These are phyloP conservation scores for Penicillium corylophilum DNA, from an alignment of 2,329 filamentous ascomycete genomes.

Conservation along the genomic window DNA sequence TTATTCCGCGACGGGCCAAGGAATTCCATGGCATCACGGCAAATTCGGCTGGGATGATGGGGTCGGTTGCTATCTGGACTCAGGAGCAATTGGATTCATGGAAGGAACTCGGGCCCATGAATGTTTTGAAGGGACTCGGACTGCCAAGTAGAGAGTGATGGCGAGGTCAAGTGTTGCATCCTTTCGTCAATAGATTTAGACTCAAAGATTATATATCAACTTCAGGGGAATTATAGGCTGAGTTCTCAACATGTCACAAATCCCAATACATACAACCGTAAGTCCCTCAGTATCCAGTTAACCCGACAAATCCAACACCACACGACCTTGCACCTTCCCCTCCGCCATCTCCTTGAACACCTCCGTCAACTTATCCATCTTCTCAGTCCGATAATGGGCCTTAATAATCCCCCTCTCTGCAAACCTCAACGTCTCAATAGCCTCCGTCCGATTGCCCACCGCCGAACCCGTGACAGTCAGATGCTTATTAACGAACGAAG, in stretches of 20 bases:
- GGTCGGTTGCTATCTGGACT: conserved; percentile 31
- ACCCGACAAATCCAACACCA: conserved; percentile 45
- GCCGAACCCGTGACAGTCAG: conserved; percentile 49
- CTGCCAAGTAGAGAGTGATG: not conserved
- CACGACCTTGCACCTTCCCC: conserved; percentile 46
- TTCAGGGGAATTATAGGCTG: not conserved
- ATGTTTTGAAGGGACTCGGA: conserved; percentile 41
- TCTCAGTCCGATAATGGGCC: conserved; percentile 43
- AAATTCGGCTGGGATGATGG: conserved; percentile 52
- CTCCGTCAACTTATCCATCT: conserved; percentile 48
- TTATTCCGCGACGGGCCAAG: conserved; percentile 45
- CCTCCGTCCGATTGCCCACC: conserved; percentile 52
- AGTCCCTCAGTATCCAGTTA: not conserved
- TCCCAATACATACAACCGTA: not conserved
- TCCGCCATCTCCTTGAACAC: conserved; percentile 48
- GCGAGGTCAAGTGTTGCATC: not conserved
- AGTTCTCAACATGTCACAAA: not conserved
- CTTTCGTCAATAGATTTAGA: not conserved
- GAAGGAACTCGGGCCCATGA: conserved; percentile 36
- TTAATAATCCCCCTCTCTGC: conserved; percentile 48
- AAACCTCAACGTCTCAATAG: conserved; percentile 49
- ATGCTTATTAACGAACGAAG: conserved; percentile 41
- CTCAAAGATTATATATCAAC: too few relatives aligned
- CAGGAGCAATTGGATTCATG: conserved; percentile 39
- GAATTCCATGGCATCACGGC: conserved; percentile 40